These are phyloP conservation scores for Acacia crassicarpa DNA, from an alignment of 306 rosid genomes.

Conservation along the genomic window DNA sequence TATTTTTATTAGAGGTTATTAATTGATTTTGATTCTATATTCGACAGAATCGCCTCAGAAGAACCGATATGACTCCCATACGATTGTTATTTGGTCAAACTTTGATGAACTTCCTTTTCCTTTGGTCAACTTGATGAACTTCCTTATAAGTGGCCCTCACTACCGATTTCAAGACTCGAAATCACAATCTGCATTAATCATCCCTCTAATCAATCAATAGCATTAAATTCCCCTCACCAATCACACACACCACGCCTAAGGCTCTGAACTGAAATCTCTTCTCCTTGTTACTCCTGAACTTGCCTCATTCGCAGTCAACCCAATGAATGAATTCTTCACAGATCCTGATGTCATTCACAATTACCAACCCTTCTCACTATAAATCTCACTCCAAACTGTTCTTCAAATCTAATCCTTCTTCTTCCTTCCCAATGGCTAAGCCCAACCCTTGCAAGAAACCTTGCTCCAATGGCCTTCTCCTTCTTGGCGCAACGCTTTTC, in stretches of 20 bases:
- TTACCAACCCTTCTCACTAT: background rate
- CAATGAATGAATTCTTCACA: background rate
- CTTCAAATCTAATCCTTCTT: background rate
- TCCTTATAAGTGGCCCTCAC: background rate
- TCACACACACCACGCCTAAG: no score
- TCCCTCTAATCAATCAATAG: background rate
- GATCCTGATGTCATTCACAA: background rate
- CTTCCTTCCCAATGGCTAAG: slow-evolving; percentile 29
- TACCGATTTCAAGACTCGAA: background rate
- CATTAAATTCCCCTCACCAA: background rate
- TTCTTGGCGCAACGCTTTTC: slow-evolving; percentile 2
- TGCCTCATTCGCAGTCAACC: background rate
- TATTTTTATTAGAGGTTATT: no score
- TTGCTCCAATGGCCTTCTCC: slow-evolving; percentile 1
- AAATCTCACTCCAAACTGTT: background rate
- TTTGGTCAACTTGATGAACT: background rate
- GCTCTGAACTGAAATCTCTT: background rate
- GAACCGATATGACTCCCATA: background rate
- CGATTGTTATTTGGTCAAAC: background rate
- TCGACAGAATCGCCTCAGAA: background rate
- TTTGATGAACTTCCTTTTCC: no score
- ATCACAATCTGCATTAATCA: background rate
- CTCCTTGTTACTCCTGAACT: background rate
- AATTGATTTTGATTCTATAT: background rate
- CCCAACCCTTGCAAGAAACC: slow-evolving; percentile 23